These are phyloP conservation scores for Stylosanthes scabra DNA, from an alignment of 331 rosid species.

Conservation along the genomic window DNA sequence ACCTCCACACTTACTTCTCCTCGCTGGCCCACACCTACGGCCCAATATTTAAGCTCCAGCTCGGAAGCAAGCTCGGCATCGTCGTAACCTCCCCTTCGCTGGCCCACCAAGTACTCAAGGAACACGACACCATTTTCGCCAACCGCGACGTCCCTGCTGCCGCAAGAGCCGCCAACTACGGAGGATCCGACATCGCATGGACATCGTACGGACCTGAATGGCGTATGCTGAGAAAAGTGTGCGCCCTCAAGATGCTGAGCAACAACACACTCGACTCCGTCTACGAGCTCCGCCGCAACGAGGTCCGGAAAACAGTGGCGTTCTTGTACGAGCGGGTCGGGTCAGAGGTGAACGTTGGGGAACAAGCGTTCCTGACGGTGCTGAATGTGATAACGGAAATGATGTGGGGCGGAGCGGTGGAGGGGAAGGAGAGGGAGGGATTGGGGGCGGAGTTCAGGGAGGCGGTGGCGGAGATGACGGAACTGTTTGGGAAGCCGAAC, in stretches of 20 bases:
- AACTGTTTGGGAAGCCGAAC: constrained; percentile 64
- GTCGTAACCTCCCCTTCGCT: constrained; percentile 57
- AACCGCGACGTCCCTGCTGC: constrained; percentile 78
- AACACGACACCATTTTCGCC: constrained; percentile 69
- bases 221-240: constrained; percentile 82
- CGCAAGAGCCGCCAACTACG: constrained; percentile 44
- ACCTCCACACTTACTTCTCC: constrained; percentile 74
- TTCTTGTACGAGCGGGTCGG: constrained; percentile 45
- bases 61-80: constrained; percentile 62
- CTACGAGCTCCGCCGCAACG: constrained; percentile 58
- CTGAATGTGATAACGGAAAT: constrained; percentile 71
- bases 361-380: constrained; percentile 62
- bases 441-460: constrained; percentile 69
- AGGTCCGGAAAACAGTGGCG: constrained; percentile 54
- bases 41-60: constrained; percentile 64
- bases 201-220: constrained; percentile 76
- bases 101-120: constrained; percentile 70
- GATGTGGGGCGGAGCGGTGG: constrained; percentile 85
- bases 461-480: constrained; percentile 54
- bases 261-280: constrained; percentile 67
- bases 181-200: constrained; percentile 72
- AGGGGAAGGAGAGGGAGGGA: constrained; percentile 54
- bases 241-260: constrained; percentile 77
- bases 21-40: constrained; percentile 55
- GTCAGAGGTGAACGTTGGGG: constrained; percentile 64